Evolutionary conservation across 768 basidiomycete species (phyloP).

Genomic region (Mycena vulgaris): DNA sequence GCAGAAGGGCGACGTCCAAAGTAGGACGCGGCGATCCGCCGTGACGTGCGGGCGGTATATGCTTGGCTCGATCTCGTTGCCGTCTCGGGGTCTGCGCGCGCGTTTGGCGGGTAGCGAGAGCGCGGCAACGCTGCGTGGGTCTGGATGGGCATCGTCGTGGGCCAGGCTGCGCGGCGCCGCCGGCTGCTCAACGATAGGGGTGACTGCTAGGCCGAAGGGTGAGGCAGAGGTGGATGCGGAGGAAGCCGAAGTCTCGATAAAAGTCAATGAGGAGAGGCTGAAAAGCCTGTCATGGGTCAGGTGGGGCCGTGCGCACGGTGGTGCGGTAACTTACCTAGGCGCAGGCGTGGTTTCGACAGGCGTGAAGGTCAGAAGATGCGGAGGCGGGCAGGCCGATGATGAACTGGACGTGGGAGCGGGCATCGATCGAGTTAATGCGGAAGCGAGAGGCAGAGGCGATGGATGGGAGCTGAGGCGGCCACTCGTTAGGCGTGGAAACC

Average conservation of each 20-base stretch:
- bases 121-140: neutral
- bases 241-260: neutral
- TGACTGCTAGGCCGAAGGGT: neutral
- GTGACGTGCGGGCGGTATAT: conserved; percentile 6
- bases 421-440: no score
- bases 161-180: neutral
- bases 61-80: neutral
- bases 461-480: no score
- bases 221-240: neutral
- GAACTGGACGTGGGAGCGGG: no score
- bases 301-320: no score
- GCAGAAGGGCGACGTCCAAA: conserved; percentile 9
- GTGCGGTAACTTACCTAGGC: no score
- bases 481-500: no score
- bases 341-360: no score
- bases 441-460: no score
- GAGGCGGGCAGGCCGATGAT: no score
- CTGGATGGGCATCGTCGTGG: neutral
- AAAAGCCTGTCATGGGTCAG: neutral
- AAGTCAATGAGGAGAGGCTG: no score
- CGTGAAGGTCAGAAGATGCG: no score
- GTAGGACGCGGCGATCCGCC: neutral
- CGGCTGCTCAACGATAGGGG: neutral
- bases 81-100: neutral
- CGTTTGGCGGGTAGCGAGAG: neutral